Percentiles rank a stretch among this genome's conserved stretches.
Evolutionary conservation across 352 stramenopile species (phyloP).

Genomic region (Phytophthora tubulina): DNA sequence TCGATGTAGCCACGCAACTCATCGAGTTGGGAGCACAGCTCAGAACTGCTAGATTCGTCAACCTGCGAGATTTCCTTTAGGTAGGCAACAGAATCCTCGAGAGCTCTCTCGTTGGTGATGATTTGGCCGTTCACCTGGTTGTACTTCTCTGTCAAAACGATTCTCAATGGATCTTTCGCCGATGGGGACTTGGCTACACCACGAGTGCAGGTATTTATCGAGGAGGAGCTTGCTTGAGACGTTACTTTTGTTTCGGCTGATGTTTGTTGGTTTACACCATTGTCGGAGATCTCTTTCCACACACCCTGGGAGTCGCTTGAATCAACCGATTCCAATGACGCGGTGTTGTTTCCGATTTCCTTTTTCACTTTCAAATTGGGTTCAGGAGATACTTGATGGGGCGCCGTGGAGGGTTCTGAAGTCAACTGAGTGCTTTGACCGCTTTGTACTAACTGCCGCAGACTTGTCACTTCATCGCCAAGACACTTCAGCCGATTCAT

Average conservation of each 20-base stretch:
- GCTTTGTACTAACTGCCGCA: slow-evolving; percentile 1
- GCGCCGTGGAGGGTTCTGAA: neutral
- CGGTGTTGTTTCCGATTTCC: neutral
- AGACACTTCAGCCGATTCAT: slow-evolving; percentile 12
- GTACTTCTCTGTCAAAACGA: slow-evolving; percentile 39
- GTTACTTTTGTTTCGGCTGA: neutral
- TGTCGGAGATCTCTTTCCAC: neutral
- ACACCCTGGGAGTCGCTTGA: neutral
- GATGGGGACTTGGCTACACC: neutral
- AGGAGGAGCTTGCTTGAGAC: neutral
- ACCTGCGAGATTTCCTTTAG: slow-evolving; percentile 32
- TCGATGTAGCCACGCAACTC: slow-evolving; percentile 45
- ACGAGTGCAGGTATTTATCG: neutral
- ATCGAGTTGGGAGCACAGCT: slow-evolving; percentile 42
- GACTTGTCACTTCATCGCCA: slow-evolving; percentile 17
- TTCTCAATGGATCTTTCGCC: slow-evolving; percentile 21
- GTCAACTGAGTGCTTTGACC: neutral
- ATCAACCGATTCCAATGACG: neutral
- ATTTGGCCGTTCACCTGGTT: slow-evolving; percentile 44
- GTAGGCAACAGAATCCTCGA: slow-evolving; percentile 37
- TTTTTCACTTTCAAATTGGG: slow-evolving; percentile 3
- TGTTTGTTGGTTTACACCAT: neutral
- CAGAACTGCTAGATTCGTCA: slow-evolving; percentile 27
- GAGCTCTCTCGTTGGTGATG: slow-evolving; percentile 44
- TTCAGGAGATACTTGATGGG: neutral